Percentiles rank a stretch among this genome's conserved stretches.
Conservation (phyloP, 345 rosid genomes). For the Rhodamnia argentea region DNA sequence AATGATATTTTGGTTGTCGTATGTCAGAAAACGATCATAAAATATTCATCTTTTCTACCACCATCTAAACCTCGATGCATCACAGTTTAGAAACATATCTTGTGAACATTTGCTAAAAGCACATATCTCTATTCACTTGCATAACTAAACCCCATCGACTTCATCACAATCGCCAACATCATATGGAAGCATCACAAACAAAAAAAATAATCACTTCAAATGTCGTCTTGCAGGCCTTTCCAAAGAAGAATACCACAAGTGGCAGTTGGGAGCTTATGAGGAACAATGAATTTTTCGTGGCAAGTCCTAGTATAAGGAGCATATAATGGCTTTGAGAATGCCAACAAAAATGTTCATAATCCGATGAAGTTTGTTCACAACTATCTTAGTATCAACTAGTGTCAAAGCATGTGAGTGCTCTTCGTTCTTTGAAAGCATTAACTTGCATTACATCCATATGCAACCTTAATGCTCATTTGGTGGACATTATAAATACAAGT, state of each 20-base stretch:
- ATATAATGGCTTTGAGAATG: constrained; percentile 14
- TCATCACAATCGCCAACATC: constrained; percentile 37
- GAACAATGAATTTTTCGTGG: constrained; percentile 13
- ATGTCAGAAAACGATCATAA: constrained; percentile 21
- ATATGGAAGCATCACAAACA: constrained; percentile 28
- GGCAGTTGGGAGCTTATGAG: constrained; percentile 18
- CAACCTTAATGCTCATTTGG: neutral
- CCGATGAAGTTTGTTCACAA: constrained; percentile 31
- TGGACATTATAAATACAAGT: neutral
- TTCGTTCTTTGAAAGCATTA: constrained; percentile 32
- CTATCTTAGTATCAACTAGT: constrained; percentile 29
- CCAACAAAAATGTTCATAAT: constrained; percentile 20
- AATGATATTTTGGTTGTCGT: constrained; percentile 22
- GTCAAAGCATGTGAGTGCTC: constrained; percentile 22
- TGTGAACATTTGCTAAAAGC: neutral
- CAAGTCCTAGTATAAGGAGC: constrained; percentile 23
- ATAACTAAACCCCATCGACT: constrained; percentile 25
- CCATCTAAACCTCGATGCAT: constrained; percentile 7
- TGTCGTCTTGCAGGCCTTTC: constrained; percentile 25
- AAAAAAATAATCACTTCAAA: constrained; percentile 31
- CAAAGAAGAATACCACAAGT: constrained; percentile 26
- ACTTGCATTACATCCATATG: constrained; percentile 8
- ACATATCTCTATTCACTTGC: neutral
- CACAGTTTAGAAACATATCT: neutral
- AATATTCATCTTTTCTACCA: constrained; percentile 34